Evolutionary conservation across 2,329 filamentous ascomycete genomes (phyloP), one percentile per base, ranked within the genome.

Genomic region (Alternaria consortialis): DNA sequence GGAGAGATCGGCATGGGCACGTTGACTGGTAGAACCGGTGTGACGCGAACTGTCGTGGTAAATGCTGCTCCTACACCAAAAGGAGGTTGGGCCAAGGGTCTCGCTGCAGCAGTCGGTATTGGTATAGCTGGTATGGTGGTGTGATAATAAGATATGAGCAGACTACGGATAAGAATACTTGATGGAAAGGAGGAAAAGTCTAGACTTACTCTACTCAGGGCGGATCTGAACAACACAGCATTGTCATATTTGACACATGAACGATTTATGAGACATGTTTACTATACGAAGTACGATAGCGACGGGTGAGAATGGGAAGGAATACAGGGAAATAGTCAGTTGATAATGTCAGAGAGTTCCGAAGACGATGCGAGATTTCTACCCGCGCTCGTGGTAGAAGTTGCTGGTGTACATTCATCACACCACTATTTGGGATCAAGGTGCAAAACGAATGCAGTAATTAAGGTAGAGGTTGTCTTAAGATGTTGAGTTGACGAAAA

Each of bases 1-100:
- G 77, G 77, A 6, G 58, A 62, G 20, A 72, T 79, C 36, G 77
- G 77, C 1, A 72, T 79, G 74, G 76, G 76, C 7, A 77, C 74
- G 31, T 54, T 78, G 56, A 77, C 72, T 25, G 75, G 73, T 11
- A 52, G 71, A 54, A 58, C 64, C 11, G 75, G 74, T 2, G 48
- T 70, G 31, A 74, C 71, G 36, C 71, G 70, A 62, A 77, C 74
- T 7, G 53, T 73, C 4, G 66, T 65, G 4, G 64, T 62, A 5
- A 70, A 64, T 3, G 74, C 70, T 15, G 70, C 67, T 37, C 62
- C 66, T n/a, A 70, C 73, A 29, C 56, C 52, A 42, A 55, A 53
- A n/a, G 23, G 53, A 8, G 60, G 51, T 5, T 69, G 66, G 69
- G 59, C 43, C 11, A 64, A 39, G 47, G 70, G 63, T 12, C 53